phyloP scores from a whole-genome alignment of 176 grass and related monocot genomes.

The Zea mays region DNA sequence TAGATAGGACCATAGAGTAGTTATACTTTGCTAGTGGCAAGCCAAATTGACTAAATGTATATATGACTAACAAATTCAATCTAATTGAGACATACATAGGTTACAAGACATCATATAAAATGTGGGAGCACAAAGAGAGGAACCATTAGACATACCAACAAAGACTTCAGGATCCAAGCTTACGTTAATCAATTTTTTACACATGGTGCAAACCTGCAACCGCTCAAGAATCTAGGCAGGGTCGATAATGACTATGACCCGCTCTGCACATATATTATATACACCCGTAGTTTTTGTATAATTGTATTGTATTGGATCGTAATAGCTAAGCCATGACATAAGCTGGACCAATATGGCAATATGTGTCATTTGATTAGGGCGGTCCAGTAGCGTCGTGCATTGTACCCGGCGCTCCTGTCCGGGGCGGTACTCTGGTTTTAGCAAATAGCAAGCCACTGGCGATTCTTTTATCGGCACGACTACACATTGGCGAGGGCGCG shows the following conservation, averaged over 20 bases:
- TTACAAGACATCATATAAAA: slow-evolving; percentile 1
- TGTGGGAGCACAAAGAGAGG: neutral
- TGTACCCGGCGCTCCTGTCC: neutral
- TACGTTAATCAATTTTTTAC: slow-evolving; percentile 15
- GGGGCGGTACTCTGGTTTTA: slow-evolving; percentile 16
- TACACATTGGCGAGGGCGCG: slow-evolving; percentile 35
- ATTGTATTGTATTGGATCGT: neutral
- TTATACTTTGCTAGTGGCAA: too few species aligned
- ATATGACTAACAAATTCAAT: neutral
- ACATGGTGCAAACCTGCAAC: slow-evolving; percentile 9
- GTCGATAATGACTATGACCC: neutral
- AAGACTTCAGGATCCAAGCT: slow-evolving; percentile 31
- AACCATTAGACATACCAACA: slow-evolving; percentile 24
- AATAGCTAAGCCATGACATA: slow-evolving; percentile 41
- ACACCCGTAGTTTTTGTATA: neutral
- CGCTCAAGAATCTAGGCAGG: slow-evolving; percentile 14
- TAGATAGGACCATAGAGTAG: too few species aligned
- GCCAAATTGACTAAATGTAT: too few species aligned
- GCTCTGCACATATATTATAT: neutral
- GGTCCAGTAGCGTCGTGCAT: neutral
- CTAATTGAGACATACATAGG: neutral
- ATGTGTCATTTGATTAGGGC: slow-evolving; percentile 10
- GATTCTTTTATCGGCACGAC: neutral
- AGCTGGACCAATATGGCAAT: slow-evolving; percentile 15
- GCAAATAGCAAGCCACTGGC: slow-evolving; percentile 22